Percentiles rank a stretch among this genome's conserved stretches.
Conservation (phyloP, 306 rosid genomes). For the Prunus fruticosa region DNA sequence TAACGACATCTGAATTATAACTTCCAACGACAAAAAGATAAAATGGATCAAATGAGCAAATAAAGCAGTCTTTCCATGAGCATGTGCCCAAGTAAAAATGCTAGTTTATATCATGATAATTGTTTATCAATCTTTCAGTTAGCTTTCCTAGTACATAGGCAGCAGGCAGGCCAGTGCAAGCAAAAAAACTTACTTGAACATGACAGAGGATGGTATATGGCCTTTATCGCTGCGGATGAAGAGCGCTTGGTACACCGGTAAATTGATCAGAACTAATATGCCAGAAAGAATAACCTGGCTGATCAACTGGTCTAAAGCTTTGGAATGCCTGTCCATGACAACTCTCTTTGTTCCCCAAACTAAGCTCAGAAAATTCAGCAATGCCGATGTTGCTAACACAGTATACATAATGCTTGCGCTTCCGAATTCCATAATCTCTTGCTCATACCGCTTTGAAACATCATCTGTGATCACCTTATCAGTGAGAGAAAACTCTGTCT, state of each 20-base stretch:
- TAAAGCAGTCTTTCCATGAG: no score
- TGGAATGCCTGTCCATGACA: constrained; percentile 15
- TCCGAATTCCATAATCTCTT: constrained; percentile 65
- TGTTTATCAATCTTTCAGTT: not conserved
- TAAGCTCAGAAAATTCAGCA: constrained; percentile 45
- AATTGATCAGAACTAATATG: constrained; percentile 32
- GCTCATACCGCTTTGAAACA: constrained; percentile 38
- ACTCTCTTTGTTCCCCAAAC: constrained; percentile 37
- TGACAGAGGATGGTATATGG: constrained; percentile 33
- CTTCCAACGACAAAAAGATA: no score
- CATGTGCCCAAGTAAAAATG: not conserved
- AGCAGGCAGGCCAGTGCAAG: constrained; percentile 35
- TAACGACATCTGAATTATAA: no score
- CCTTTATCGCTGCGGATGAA: constrained; percentile 59
- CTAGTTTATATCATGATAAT: not conserved
- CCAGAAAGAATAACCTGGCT: constrained; percentile 33
- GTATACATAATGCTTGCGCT: constrained; percentile 40
- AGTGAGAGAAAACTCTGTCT: constrained; percentile 46
- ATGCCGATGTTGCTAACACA: constrained; percentile 48
- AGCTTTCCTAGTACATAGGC: constrained; percentile 11
- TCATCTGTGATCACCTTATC: constrained; percentile 48
- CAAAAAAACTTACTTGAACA: constrained; percentile 42
- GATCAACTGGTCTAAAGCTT: constrained; percentile 21
- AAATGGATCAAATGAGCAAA: no score
- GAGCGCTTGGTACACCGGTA: constrained; percentile 53